Evolutionary conservation across 1,284 basidiomycete genomes (phyloP), one percentile per base, ranked within the genome.

Genomic region (Puccinia novopanici): DNA sequence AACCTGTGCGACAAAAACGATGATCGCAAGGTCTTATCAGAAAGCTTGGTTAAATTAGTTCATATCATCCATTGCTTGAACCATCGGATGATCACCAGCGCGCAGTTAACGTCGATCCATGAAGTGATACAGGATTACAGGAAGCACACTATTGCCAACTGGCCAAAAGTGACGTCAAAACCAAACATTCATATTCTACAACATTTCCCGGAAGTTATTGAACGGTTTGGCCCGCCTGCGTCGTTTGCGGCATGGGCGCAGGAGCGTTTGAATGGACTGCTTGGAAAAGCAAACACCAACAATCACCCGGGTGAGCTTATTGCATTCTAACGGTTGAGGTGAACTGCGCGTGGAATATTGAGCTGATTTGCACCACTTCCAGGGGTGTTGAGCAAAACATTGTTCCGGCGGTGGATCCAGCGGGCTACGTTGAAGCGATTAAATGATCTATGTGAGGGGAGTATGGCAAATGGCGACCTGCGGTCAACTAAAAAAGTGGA

Each of bases 141-240:
- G 34, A 55, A 54, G 40, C 70, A 50, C 52, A 50, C 52, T 37
- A 45, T 72, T 37, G 48, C 17, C 15, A 50, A 54, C 48, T 72
- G 70, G 48, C 50, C 24, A 19, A 45, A 74, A 40, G 54, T 74
- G 10, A 74, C 24, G 10, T 34, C 55, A 27, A 74, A 74, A 57
- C 50, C 72, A 3, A 74, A 74, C 42, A 27, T 74, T 10, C 72
- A 74, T 59, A 42, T 57, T 40, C 50, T n/a, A n/a, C n/a, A n/a
- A n/a, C n/a, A n/a, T n/a, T n/a, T n/a, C n/a, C n/a, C n/a, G n/a
- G n/a, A n/a, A 24, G 37, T 74, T 12, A 59, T 59, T 59, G 50
- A 52, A n/a, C 19, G 50, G n/a, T 74, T 74, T 74, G 72, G 72
- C 17, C 72, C 72, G 40, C 72, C 72, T n/a, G 52, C 72, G 37